A percentile compares a stretch with the other conserved stretches of the same genome.
Evolutionary conservation across 2,329 filamentous ascomycete species (phyloP).

Genomic region (Pseudofabraea citricarpa): DNA sequence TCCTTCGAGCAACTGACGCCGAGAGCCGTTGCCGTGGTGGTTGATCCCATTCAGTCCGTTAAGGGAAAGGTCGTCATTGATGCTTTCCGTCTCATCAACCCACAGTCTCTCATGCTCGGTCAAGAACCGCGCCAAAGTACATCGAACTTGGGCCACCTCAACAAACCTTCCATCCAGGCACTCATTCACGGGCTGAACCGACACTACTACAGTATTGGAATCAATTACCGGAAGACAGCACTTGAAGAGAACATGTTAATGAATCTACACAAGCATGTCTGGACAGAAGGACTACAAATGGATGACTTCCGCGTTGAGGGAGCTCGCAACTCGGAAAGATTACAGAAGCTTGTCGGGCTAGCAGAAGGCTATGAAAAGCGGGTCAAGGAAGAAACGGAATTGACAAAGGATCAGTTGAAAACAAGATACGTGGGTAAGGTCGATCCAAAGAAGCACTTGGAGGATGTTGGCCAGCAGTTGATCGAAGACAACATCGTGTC

Average conservation of each 20-base stretch:
- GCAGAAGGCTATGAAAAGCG: constrained; percentile 98
- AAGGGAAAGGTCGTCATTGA: constrained; percentile 99
- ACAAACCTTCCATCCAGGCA: constrained; percentile 99
- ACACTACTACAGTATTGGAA: constrained; percentile 98
- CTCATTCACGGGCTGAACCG: constrained; percentile 96
- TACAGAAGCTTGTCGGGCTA: constrained; percentile 82
- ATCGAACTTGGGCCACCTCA: constrained; percentile 94
- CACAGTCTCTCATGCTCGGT: constrained; percentile 94
- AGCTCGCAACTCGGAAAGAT: constrained; percentile 77
- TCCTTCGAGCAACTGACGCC: constrained; percentile 99
- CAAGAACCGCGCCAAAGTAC: constrained; percentile 97
- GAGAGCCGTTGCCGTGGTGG: constrained; percentile 93
- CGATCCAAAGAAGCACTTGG: constrained; percentile 98
- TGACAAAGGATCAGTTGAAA: constrained; percentile 96
- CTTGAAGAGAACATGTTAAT: constrained; percentile 99
- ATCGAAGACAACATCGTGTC: constrained; percentile 99
- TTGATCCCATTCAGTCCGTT: constrained; percentile 97
- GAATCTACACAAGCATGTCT: constrained; percentile 99
- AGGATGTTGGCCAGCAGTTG: constrained; percentile 91
- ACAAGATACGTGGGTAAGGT: constrained; percentile 98
- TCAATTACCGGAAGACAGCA: constrained; percentile 96
- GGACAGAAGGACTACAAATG: constrained; percentile 97
- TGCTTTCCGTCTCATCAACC: constrained; percentile 97
- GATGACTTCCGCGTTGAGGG: constrained; percentile 87
- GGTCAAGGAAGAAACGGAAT: constrained; percentile 96